Percentiles rank a stretch among this genome's conserved stretches.
These are phyloP conservation scores for Trypanosomatidae sp. DNA, from an alignment of 208 protist genomes.

Conservation along the genomic window DNA sequence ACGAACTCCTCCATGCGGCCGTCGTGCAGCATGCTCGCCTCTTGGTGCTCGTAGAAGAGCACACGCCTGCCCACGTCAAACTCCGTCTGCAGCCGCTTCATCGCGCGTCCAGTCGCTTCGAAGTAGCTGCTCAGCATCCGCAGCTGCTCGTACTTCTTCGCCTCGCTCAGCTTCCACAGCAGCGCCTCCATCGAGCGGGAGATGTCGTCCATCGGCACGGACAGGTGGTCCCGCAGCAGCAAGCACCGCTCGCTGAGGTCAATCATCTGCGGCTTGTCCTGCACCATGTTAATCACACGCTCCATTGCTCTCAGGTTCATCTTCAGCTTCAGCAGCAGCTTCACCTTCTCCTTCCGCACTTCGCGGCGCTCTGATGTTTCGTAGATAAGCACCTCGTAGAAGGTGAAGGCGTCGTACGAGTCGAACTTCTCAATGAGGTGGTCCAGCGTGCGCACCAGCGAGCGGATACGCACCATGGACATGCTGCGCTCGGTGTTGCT, in stretches of 20 bases:
- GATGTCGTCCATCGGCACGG: conserved; percentile 55
- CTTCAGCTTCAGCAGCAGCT: conserved; percentile 57
- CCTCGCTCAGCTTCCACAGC: conserved; percentile 42
- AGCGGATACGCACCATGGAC: conserved; percentile 73
- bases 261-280: conserved; percentile 65
- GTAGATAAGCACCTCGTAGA: conserved; percentile 78
- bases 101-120: conserved; percentile 37
- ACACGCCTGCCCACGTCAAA: conserved; percentile 56
- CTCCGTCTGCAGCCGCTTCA: conserved; percentile 68
- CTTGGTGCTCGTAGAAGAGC: conserved; percentile 58
- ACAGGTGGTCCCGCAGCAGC: conserved; percentile 57
- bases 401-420: conserved; percentile 44
- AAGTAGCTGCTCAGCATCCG: conserved; percentile 40
- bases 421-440: conserved; percentile 55
- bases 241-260: conserved; percentile 50
- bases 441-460: conserved; percentile 52
- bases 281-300: conserved; percentile 74
- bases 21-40: conserved; percentile 7
- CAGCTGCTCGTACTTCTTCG: conserved; percentile 53
- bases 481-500: conserved; percentile 75
- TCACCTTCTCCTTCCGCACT: conserved; percentile 59
- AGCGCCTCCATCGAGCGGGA: conserved; percentile 51
- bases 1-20: conserved; percentile 77
- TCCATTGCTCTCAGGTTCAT: conserved; percentile 73
- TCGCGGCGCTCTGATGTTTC: conserved; percentile 58